These are phyloP conservation scores for Ustilago shanxiensis DNA, from an alignment of 1,284 basidiomycete species.

Conservation along the genomic window DNA sequence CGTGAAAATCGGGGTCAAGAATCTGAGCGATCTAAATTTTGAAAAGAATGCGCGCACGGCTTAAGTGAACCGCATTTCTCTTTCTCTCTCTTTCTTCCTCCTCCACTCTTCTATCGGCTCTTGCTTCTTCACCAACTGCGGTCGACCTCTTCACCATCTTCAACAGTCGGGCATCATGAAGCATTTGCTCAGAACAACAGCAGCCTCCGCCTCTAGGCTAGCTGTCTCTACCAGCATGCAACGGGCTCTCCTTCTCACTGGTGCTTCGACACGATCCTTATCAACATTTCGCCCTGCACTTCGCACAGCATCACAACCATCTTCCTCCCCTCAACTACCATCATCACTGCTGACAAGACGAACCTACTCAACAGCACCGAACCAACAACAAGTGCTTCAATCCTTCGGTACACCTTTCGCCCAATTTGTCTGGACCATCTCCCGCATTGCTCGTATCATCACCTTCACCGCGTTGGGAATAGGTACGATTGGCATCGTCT, in stretches of 20 bases:
- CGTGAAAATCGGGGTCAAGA: neutral
- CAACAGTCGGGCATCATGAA: conserved; percentile 14
- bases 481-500: conserved; percentile 39
- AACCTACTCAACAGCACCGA: conserved; percentile 49
- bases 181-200: conserved; percentile 3
- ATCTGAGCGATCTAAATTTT: neutral
- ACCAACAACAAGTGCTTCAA: conserved; percentile 50
- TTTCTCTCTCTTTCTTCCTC: neutral
- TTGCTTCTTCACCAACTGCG: conserved; percentile 4
- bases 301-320: neutral
- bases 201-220: neutral
- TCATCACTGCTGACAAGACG: neutral
- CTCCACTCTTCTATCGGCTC: neutral
- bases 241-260: neutral
- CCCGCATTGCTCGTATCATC: conserved; percentile 66
- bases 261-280: neutral
- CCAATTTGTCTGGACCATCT: conserved; percentile 61
- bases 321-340: neutral
- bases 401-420: conserved; percentile 60
- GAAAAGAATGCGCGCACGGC: neutral
- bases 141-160: neutral
- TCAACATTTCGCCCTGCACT: neutral
- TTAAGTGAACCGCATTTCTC: neutral
- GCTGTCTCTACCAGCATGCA: conserved; percentile 2
- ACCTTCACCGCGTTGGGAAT: conserved; percentile 54